phyloP scores from a whole-genome alignment of 2,329 filamentous ascomycete species.

The Malbranchea cinnamomea region DNA sequence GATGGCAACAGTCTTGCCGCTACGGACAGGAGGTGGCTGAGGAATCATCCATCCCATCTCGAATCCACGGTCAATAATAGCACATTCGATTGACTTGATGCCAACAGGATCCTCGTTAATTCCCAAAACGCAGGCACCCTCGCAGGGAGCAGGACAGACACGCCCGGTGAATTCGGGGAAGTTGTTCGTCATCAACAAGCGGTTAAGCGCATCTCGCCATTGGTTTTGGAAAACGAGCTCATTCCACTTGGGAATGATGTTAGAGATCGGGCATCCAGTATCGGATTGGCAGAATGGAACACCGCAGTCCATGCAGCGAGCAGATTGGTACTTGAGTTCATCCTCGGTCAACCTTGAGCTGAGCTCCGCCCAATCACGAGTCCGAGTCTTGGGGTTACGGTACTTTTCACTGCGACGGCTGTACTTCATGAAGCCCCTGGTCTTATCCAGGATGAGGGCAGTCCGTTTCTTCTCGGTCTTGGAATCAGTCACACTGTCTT shows the following conservation, averaged over 20 bases:
- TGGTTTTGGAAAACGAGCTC: conserved; percentile 61
- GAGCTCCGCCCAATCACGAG: conserved; percentile 86
- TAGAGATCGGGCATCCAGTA: conserved; percentile 86
- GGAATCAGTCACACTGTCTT: conserved; percentile 74
- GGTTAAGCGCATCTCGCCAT: conserved; percentile 84
- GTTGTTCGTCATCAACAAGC: conserved; percentile 91
- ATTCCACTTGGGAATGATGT: conserved; percentile 97
- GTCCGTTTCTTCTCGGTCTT: conserved; percentile 81
- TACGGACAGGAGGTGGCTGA: conserved; percentile 59
- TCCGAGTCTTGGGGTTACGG: conserved; percentile 65
- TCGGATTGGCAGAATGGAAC: conserved; percentile 97
- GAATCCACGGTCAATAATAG: conserved; percentile 93
- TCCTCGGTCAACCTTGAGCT: conserved; percentile 79
- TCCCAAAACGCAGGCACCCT: conserved; percentile 87
- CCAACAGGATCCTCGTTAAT: conserved; percentile 96
- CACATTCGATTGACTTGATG: conserved; percentile 97
- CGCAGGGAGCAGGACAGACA: conserved; percentile 91
- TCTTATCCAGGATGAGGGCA: conserved; percentile 91
- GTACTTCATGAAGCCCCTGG: conserved; percentile 95
- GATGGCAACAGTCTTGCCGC: conserved; percentile 74
- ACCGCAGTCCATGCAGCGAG: conserved; percentile 97
- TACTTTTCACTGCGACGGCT: conserved; percentile 87
- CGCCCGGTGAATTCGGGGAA: conserved; percentile 97
- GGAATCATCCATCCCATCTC: conserved; percentile 98
- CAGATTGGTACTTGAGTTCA: conserved; percentile 90